Percentiles rank a stretch among this genome's conserved stretches.
Conservation (phyloP, 2,329 filamentous ascomycete genomes). For the Alternaria consortialis region DNA sequence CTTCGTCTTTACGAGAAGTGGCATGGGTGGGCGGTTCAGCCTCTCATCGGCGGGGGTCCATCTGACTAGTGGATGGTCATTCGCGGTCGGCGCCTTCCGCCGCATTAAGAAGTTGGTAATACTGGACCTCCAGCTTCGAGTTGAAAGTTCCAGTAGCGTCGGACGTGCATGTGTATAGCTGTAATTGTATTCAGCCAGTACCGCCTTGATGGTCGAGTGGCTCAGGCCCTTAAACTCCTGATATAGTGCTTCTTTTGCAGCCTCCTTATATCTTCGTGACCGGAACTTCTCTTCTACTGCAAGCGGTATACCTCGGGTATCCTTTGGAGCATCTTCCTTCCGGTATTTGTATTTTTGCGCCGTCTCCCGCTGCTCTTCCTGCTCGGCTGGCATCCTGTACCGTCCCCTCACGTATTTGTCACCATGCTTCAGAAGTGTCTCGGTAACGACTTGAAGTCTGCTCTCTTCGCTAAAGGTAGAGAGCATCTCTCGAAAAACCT, state of each 20-base stretch:
- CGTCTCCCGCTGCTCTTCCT: slow-evolving; percentile 47
- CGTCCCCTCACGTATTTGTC: slow-evolving; percentile 75
- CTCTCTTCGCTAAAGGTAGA: slow-evolving; percentile 78
- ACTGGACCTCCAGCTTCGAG: slow-evolving; percentile 80
- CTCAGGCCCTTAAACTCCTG: slow-evolving; percentile 80
- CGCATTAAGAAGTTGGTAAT: slow-evolving; percentile 75
- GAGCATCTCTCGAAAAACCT: slow-evolving; percentile 85
- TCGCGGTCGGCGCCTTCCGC: slow-evolving; percentile 64
- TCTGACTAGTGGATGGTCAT: slow-evolving; percentile 67
- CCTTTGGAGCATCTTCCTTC: slow-evolving; percentile 39
- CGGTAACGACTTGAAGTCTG: slow-evolving; percentile 77
- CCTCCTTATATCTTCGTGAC: slow-evolving; percentile 71
- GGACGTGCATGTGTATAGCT: slow-evolving; percentile 77
- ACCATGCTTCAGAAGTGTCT: slow-evolving; percentile 77
- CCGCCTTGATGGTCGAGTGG: slow-evolving; percentile 76
- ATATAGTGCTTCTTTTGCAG: slow-evolving; percentile 72
- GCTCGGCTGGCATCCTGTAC: slow-evolving; percentile 52
- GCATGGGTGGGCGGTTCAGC: slow-evolving; percentile 63
- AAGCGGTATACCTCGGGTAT: slow-evolving; percentile 53
- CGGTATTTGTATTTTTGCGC: slow-evolving; percentile 47
- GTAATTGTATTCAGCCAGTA: slow-evolving; percentile 82
- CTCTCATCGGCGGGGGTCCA: slow-evolving; percentile 68
- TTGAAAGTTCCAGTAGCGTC: slow-evolving; percentile 73
- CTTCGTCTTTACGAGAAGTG: slow-evolving; percentile 71
- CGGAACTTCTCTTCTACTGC: slow-evolving; percentile 72